Evolutionary conservation across 2,329 filamentous ascomycete species (phyloP).

Genomic region (Purpureocillium takamizusanense): DNA sequence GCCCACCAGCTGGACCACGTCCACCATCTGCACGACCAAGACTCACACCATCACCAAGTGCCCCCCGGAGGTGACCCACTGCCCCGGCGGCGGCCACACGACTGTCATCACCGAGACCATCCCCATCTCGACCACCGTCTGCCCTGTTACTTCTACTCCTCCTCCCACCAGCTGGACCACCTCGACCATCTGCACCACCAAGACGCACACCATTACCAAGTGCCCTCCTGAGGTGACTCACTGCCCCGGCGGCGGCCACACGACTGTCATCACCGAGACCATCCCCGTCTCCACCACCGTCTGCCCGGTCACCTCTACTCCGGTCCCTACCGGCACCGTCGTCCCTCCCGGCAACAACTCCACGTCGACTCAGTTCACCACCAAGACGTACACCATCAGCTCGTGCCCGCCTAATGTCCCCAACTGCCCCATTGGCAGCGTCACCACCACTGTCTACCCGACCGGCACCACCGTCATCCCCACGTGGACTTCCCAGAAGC

Average conservation of each 20-base stretch:
- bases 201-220: conserved; percentile 17
- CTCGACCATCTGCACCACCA: conserved; percentile 20
- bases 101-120: conserved; percentile 18
- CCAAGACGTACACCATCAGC: conserved; percentile 22
- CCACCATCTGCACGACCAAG: conserved; percentile 20
- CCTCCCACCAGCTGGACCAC: conserved; percentile 14
- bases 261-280: conserved; percentile 18
- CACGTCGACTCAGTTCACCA: conserved; percentile 17
- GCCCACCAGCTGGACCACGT: conserved; percentile 16
- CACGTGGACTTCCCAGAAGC: conserved; percentile 1
- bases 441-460: conserved; percentile 18
- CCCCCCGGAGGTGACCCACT: conserved; percentile 18
- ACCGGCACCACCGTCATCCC: conserved; percentile 20
- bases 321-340: neutral
- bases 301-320: conserved; percentile 26
- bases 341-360: neutral
- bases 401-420: conserved; percentile 18
- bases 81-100: conserved; percentile 16
- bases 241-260: conserved; percentile 17
- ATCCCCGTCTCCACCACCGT: conserved; percentile 29
- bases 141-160: conserved; percentile 11
- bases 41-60: conserved; percentile 19
- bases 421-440: conserved; percentile 20
- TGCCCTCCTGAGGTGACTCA: conserved; percentile 19
- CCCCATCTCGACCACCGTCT: conserved; percentile 30